A percentile compares a stretch with the other conserved stretches of the same genome.
phyloP scores from a whole-genome alignment of 2,329 filamentous ascomycete genomes.

The Aureobasidium sp. region DNA sequence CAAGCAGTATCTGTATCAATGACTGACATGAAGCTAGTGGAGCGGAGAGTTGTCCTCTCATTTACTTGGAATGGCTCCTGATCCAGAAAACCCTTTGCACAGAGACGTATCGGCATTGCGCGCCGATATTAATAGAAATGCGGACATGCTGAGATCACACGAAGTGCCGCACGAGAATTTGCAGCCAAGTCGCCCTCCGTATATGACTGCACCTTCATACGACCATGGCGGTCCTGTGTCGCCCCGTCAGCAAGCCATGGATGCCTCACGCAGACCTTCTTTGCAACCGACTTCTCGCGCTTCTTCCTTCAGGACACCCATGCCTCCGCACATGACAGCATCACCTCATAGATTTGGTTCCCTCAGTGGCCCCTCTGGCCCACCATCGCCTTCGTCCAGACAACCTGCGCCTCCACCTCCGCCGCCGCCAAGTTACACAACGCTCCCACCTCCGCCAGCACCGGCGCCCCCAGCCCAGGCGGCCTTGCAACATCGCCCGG shows the following conservation, averaged over 20 bases:
- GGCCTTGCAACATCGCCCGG: conserved; percentile 33
- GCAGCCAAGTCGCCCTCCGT: conserved; percentile 58
- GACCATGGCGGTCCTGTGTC: conserved; percentile 37
- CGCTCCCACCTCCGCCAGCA: conserved; percentile 51
- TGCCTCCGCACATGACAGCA: conserved; percentile 74
- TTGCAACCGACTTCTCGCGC: conserved; percentile 55
- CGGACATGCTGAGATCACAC: conserved; percentile 49
- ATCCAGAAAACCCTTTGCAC: conserved; percentile 68
- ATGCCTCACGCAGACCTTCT: conserved; percentile 69
- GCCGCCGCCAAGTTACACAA: conserved; percentile 26
- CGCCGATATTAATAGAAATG: conserved; percentile 55
- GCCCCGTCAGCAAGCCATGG: conserved; percentile 46
- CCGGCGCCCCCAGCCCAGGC: conserved; percentile 44
- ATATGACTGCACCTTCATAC: conserved; percentile 49
- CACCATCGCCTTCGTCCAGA: conserved; percentile 63
- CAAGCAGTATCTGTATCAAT: not conserved
- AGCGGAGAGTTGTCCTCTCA: conserved; percentile 77
- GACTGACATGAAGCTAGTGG: conserved; percentile 48
- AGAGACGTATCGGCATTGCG: conserved; percentile 62
- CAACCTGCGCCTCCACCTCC: conserved; percentile 65
- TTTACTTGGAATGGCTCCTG: conserved; percentile 65
- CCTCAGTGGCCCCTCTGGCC: conserved; percentile 60
- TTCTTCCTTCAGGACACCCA: conserved; percentile 66
- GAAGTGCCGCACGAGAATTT: conserved; percentile 60
- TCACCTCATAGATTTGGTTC: conserved; percentile 81